phyloP scores from a whole-genome alignment of 163 green algal genomes.

The Volvox carteri region DNA sequence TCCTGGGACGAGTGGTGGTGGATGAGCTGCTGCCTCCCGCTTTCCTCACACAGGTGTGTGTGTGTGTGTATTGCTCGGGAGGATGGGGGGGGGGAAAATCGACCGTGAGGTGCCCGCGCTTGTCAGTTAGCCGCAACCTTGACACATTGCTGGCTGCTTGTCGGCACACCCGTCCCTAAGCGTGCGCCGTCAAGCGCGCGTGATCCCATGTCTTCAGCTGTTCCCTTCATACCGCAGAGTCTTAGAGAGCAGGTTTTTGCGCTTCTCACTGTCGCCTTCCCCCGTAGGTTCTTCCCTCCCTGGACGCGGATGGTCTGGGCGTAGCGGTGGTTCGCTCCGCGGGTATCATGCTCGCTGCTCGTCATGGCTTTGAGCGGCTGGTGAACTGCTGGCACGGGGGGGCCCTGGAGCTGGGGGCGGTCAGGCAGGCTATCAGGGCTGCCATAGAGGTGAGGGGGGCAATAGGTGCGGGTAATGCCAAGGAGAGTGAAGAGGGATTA shows the following conservation, averaged over 20 bases:
- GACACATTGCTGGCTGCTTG: too few relatives aligned
- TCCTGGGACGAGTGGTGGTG: slow-evolving; percentile 87
- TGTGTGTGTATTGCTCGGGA: neutral
- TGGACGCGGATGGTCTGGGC: slow-evolving; percentile 75
- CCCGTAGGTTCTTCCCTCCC: slow-evolving; percentile 71
- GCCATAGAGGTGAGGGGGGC: slow-evolving; percentile 60
- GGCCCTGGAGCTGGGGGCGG: slow-evolving; percentile 72
- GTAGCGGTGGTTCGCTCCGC: slow-evolving; percentile 76
- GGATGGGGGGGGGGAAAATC: neutral
- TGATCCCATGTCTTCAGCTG: too few relatives aligned
- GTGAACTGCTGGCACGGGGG: slow-evolving; percentile 91
- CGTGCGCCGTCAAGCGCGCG: too few relatives aligned
- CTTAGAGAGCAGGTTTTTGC: too few relatives aligned
- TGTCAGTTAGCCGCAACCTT: too few relatives aligned
- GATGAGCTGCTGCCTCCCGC: slow-evolving; percentile 91
- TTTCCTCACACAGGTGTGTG: slow-evolving; percentile 78
- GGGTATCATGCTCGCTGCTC: slow-evolving; percentile 79
- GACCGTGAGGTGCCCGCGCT: too few relatives aligned
- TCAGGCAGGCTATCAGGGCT: slow-evolving; percentile 70
- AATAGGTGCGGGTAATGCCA: too few relatives aligned
- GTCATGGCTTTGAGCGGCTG: slow-evolving; percentile 92
- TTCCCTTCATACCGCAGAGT: too few relatives aligned
- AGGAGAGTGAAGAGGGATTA: too few relatives aligned
- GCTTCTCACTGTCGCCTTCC: neutral
- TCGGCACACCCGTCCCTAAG: too few relatives aligned